Base-by-base conservation (phyloP, 352 stramenopile species). In the Globisporangium irregulare region DNA sequence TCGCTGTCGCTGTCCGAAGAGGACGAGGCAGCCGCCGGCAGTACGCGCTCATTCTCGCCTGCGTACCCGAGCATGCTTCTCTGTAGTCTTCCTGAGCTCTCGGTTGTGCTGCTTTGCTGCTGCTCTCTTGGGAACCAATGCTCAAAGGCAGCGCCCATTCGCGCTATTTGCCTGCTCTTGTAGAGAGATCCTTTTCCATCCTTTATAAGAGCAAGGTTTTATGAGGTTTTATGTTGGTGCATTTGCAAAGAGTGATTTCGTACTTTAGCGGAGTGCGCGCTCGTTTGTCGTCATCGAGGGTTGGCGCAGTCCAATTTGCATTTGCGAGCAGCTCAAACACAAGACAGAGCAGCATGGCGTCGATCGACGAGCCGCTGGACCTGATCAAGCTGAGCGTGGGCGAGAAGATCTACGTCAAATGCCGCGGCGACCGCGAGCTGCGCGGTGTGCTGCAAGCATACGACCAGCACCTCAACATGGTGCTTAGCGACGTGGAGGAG, bases 381-480 rank as follows among this genome's bases (percentile, higher is more conserved):
- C 80, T 99, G 62, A 98, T 99, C 77, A 97, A 98, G 76, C 86
- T 99, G 71, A 99, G 95, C 55, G 95, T 99, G 69, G 97, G 98
- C 70, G 98, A 99, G 84, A 93, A 97, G 69, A 97, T 99, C 67
- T 99, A 99, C 76, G 96, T 99, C 69, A 99, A 99, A 86, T 99
- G 97, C 84, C 91, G 97, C 54, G 97, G 97, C 29, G 95, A 99
- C 59, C 82, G 97, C 36, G 97, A 99, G 84, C 87, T 99, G 38
- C 87, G 97, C 51, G 98, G 98, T 36, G 97, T 97, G 78, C 82
- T 99, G 55, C 97, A 99, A 81, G 97, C 97, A 1, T 99, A 99
- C 76, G 98, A 99, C 79, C 96, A 99, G 77, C 98, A 99, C 80
- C 81, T 99, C 38, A 99, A 99, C 80, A 97, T 99, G 91, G 97